Evolutionary conservation across 1,139 yeast species (phyloP).

Genomic region (Candida gigantensis): DNA sequence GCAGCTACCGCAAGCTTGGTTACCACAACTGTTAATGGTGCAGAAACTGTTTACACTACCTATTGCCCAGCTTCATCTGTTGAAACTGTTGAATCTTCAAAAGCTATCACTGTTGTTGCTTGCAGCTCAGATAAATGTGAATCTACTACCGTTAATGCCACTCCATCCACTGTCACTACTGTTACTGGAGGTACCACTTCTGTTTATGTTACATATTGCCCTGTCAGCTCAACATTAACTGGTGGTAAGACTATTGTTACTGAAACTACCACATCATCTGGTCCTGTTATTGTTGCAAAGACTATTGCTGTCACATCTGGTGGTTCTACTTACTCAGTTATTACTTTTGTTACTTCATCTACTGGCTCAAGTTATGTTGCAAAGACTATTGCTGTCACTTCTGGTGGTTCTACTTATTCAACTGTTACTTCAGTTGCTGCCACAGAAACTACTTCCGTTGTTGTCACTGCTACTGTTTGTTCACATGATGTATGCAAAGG

Average conservation of each 20-base stretch:
- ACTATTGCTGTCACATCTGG: conserved; percentile 1
- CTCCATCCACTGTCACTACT: conserved; percentile 27
- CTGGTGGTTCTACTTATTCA: too few relatives aligned
- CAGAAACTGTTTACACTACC: conserved; percentile 34
- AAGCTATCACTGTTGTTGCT: conserved; percentile 41
- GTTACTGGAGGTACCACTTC: too few relatives aligned
- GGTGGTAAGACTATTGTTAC: conserved; percentile 14
- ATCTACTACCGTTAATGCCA: conserved; percentile 29
- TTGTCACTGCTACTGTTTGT: too few relatives aligned
- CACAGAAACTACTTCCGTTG: too few relatives aligned
- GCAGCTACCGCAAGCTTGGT: conserved; percentile 28
- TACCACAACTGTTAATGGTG: conserved; percentile 26
- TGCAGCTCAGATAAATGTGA: conserved; percentile 39
- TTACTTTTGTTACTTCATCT: too few relatives aligned
- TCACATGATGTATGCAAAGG: too few relatives aligned
- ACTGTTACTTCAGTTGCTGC: too few relatives aligned
- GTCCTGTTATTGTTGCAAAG: conserved; percentile 7
- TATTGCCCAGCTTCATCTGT: conserved; percentile 29
- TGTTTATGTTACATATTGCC: too few relatives aligned
- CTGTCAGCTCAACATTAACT: conserved; percentile 17
- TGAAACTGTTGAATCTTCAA: conserved; percentile 13
- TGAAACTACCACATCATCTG: conserved; percentile 2
- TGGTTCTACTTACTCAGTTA: conserved; percentile 2
- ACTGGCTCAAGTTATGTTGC: too few relatives aligned
- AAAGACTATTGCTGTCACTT: too few relatives aligned